Base-by-base conservation (phyloP, 2,329 filamentous ascomycete genomes). In the Xylaria digitata region DNA sequence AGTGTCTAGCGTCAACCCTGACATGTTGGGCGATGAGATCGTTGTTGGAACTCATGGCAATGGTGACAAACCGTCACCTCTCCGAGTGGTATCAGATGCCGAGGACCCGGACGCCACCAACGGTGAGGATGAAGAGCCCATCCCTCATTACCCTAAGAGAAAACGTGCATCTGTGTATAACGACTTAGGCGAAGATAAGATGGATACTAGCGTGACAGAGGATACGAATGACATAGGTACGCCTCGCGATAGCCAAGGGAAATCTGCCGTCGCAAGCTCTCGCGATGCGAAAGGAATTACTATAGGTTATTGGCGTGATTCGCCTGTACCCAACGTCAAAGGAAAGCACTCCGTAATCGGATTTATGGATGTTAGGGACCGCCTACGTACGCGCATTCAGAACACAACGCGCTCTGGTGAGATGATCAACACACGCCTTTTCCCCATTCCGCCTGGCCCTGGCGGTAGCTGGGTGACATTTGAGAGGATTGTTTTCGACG, bases 381-480 rank as follows among this genome's bases (percentile, higher is more conserved):
- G 87, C 1, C 81, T 90, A 1, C 85, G 88, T 30, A 89, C 87
- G 1, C 83, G 87, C 6, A 85, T 89, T 43, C 85, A 87, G 71
- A 78, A 80, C 0, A 78, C 80, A 55, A 86, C 83, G 50, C 82
- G 84, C 23, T 73, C 78, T 2, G 86, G 86, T 13, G 81, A 85
- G 11, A 73, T 79, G 2, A 79, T 89, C 32, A 79, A 82, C 6
- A 75, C 80, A 46, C 78, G 32, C 82, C 82, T 73, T 79, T 86
- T 37, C 72, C 75, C 75, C 13, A 71, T 87, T 3, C 87, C 87
- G 1, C 83, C 85, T 2, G 87, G 87, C 0, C 85, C 87, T 1
- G 87, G 87, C 23, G 87, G 86, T 60, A 89, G 86, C 74, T 90
- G 87, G 87, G 86, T 89, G 26, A 89, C 87, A 0, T 89, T 89